Evolutionary conservation across 2,329 filamentous ascomycete genomes (phyloP).

Genomic region (Penicillium freii): DNA sequence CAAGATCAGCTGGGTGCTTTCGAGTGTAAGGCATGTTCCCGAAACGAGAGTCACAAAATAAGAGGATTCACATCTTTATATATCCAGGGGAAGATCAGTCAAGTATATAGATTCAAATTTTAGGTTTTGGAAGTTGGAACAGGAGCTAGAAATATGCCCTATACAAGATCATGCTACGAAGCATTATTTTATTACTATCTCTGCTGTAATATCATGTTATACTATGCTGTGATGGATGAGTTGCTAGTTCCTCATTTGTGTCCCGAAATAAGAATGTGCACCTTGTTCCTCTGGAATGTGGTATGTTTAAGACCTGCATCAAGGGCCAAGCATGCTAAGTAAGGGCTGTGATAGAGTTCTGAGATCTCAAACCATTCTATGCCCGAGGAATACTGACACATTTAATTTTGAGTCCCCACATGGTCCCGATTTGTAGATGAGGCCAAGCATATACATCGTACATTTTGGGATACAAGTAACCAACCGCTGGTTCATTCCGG

Average conservation of each 20-base stretch:
- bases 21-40: background rate
- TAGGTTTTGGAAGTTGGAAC: background rate
- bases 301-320: conserved; percentile 9
- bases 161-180: background rate
- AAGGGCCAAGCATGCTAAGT: conserved; percentile 11
- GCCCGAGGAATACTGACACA: background rate
- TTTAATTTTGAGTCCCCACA: background rate
- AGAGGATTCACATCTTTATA: background rate
- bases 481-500: background rate
- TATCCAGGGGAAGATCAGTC: background rate
- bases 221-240: no score
- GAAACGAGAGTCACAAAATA: background rate
- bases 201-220: no score
- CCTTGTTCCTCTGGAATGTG: conserved; percentile 10
- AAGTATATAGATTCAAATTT: background rate
- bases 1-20: background rate
- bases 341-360: conserved; percentile 1
- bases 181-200: background rate
- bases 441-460: background rate
- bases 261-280: background rate
- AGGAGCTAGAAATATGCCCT: background rate
- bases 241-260: no score
- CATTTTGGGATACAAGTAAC: background rate
- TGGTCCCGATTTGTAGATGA: background rate
- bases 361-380: background rate